Conservation (phyloP, 179 eudicot genomes). For the Spergularia azorica region DNA sequence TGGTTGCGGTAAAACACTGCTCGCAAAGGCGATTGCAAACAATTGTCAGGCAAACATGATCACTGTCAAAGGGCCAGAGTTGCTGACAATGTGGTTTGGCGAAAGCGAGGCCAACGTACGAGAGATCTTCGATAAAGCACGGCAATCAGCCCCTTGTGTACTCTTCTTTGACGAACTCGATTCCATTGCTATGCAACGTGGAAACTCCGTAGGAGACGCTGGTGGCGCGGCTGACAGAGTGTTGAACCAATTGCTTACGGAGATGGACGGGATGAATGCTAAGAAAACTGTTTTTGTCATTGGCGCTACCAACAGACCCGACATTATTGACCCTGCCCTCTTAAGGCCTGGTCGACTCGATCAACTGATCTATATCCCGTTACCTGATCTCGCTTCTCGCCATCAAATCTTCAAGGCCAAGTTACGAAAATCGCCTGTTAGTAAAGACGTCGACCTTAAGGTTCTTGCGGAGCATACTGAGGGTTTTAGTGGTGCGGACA, state of each 20-base stretch:
- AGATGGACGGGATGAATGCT: conserved; percentile 66
- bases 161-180: conserved; percentile 65
- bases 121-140: conserved; percentile 66
- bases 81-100: conserved; percentile 74
- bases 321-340: conserved; percentile 62
- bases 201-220: conserved; percentile 51
- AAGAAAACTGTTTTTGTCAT: conserved; percentile 59
- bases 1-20: conserved; percentile 64
- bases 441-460: conserved; percentile 47
- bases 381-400: conserved; percentile 57
- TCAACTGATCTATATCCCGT: conserved; percentile 62
- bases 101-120: conserved; percentile 69
- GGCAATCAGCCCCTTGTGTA: conserved; percentile 66
- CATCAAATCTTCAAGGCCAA: conserved; percentile 53
- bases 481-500: conserved; percentile 68
- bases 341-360: conserved; percentile 63
- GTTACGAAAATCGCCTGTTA: conserved; percentile 52
- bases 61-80: conserved; percentile 63
- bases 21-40: conserved; percentile 63
- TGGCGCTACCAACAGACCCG: conserved; percentile 72
- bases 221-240: conserved; percentile 72
- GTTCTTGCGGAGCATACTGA: conserved; percentile 54
- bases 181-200: conserved; percentile 67
- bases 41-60: conserved; percentile 68
- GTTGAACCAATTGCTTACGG: conserved; percentile 57